Evolutionary conservation across 2,329 filamentous ascomycete species (phyloP).

Genomic region (Thermochaetoides dissita): DNA sequence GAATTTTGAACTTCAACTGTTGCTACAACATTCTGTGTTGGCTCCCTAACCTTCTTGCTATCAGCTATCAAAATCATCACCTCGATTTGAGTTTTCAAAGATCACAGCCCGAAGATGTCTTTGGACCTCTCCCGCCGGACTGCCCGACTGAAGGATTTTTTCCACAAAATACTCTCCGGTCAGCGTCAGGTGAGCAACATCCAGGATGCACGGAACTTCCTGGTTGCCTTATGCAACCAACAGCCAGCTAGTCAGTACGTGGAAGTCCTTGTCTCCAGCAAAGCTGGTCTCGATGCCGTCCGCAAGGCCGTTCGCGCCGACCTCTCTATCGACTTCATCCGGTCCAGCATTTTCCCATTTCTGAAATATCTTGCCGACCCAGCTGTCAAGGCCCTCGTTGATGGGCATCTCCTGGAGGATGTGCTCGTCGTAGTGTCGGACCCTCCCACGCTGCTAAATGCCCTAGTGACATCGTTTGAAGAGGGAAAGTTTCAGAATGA

Average conservation of each 20-base stretch:
- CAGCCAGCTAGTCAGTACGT: constrained; percentile 14
- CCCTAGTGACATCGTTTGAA: constrained; percentile 23
- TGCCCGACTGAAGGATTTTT: constrained; percentile 12
- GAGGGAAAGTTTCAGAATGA: constrained; percentile 19
- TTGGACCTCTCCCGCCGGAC: constrained; percentile 5
- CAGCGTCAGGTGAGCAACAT: constrained; percentile 12
- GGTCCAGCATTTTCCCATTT: constrained; percentile 21
- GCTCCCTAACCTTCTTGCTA: neutral
- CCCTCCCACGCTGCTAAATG: constrained; percentile 41
- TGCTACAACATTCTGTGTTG: neutral
- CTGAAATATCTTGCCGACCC: constrained; percentile 27
- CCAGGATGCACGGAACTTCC: constrained; percentile 18
- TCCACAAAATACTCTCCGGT: constrained; percentile 15
- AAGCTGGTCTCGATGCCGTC: constrained; percentile 16
- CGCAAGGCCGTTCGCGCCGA: constrained; percentile 15
- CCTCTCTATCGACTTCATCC: constrained; percentile 19
- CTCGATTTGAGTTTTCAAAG: neutral
- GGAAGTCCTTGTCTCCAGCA: constrained; percentile 17
- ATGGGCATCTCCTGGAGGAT: constrained; percentile 34
- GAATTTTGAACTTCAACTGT: neutral
- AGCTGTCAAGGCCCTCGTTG: constrained; percentile 31
- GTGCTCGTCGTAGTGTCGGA: constrained; percentile 33
- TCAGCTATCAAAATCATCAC: neutral
- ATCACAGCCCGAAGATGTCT: constrained; percentile 1
- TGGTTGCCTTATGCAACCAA: constrained; percentile 17